A percentile compares a stretch with the other conserved stretches of the same genome.
Conservation (phyloP, 345 rosid genomes). For the Melaleuca alternifolia region DNA sequence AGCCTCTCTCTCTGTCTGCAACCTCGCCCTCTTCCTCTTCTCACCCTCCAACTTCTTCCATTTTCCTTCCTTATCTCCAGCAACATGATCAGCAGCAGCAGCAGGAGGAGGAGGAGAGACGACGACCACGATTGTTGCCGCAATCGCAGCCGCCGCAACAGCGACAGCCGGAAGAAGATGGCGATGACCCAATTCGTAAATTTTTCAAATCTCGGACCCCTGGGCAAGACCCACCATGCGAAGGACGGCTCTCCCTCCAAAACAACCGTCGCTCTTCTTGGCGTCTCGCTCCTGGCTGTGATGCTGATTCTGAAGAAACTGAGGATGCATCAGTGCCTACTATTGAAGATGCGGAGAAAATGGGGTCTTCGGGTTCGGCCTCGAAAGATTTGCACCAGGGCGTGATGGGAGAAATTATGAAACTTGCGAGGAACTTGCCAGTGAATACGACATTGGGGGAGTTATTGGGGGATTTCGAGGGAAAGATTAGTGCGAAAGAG, state of each 20-base stretch:
- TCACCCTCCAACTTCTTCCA: constrained; percentile 3
- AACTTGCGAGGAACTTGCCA: constrained; percentile 35
- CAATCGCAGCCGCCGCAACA: background rate
- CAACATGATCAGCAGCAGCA: constrained; percentile 1
- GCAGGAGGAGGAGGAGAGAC: background rate
- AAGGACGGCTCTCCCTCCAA: constrained; percentile 43
- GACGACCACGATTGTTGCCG: background rate
- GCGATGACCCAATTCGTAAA: constrained; percentile 42
- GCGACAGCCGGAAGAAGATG: constrained; percentile 11
- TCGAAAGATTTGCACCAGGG: constrained; percentile 2
- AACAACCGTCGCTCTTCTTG: constrained; percentile 61
- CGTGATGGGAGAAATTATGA: constrained; percentile 35
- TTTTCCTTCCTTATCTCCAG: constrained; percentile 52
- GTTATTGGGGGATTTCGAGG: constrained; percentile 31
- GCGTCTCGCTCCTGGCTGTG: constrained; percentile 39
- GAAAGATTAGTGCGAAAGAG: constrained; percentile 26
- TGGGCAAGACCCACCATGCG: constrained; percentile 35
- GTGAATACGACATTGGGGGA: constrained; percentile 65
- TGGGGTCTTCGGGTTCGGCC: constrained; percentile 4
- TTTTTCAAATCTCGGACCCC: constrained; percentile 56
- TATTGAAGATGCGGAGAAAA: constrained; percentile 3
- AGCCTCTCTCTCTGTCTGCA: constrained; percentile 17
- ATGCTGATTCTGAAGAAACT: constrained; percentile 3
- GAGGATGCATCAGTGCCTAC: constrained; percentile 2
- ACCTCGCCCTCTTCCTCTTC: constrained; percentile 18